Base-by-base conservation (phyloP, 192 early-diverging fungal genomes). In the Phlyctochytrium bullatum region DNA sequence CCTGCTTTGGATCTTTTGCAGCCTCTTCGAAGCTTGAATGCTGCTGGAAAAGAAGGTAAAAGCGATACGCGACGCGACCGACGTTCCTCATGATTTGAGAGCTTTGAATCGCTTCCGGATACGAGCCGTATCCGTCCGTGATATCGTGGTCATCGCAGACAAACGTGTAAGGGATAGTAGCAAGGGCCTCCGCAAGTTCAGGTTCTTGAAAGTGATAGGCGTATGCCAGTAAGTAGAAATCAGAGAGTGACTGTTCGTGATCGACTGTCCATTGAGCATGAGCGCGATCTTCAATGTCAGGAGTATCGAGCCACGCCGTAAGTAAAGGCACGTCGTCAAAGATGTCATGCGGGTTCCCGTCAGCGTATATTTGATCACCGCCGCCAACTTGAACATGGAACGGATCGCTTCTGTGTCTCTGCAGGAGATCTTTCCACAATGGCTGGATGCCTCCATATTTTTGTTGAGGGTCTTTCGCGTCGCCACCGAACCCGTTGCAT, bases 141-240 rank as follows among this genome's bases (percentile, higher is more conserved):
- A 91, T 83, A 63, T 90, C 91, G 73, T 94, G 93, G 75, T 94
- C 93, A 70, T 94, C 93, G 81, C 89, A 83, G 60, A 87, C 88
- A 65, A 88, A 88, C 34, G 87, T 77, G 24, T 90, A 88, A 35
- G 91, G 91, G n/a, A 93, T 83, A 0, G 84, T 75, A 12, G 91
- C 85, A 65, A 91, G 81, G 1, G 91, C 87, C 57, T 89, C 87
- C 50, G 61, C 50, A 25, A 79, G 76, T 58, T 77, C 74, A 29
- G 66, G 66, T 30, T 74, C 78, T 23, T 70, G 70, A 73, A 90
- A 92, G 75, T 86, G 82, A 66, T 81, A 74, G 12, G 74, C 73
- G 61, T 91, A 92, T 64, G 83, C 77, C 36, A 83, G 78, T 65
- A 91, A 92, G 78, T 89, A 90, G 74, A 85, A 92, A 53, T 80